Base-by-base conservation (phyloP, 495 filamentous ascomycete genomes). In the Penicillium canescens region DNA sequence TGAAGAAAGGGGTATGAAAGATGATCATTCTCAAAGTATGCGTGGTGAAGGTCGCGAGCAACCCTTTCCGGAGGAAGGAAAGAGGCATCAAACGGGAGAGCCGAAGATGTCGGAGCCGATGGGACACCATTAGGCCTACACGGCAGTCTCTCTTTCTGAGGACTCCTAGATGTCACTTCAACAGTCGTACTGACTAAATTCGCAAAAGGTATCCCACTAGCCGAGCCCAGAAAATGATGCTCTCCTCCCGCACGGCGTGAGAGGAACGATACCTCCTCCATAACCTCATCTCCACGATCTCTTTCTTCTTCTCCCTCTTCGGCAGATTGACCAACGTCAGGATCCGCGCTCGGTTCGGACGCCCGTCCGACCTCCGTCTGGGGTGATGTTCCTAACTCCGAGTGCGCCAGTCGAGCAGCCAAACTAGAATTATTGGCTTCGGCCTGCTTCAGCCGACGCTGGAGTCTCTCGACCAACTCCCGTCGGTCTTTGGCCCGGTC, bases 251-350 rank as follows among this genome's bases (percentile, higher is more conserved):
- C 63, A n/a, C 45, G 43, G 12, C 46, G 57, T 6, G 63, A 63
- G 4, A 67, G 61, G 49, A 67, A 67, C 8, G 63, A 64, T 1
- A 67, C 57, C 41, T 67, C 63, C 23, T 67, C 59, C 13, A 54
- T 51, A 10, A 67, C 49, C 40, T 64, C 63, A 21, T 55, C 47
- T 18, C 49, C 20, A 43, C 56, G 21, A 60, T 45, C 42, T 44
- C 37, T 3, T 35, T 33, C 31, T 38, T 20, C n/a, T 12, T 46
- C 50, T 14, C 14, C 39, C n/a, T 1, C 31, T 10, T 8, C 16
- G 12, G 20, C 18, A 6, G 14, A 36, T 13, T 21, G 35, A 26
- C n/a, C 26, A 35, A 13, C 38, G 44, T 41, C 42, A 16, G 3
- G 13, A 21, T 20, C 50, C 28, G 28, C 6, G 7, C 28, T 31